Conservation (phyloP, 2,329 filamentous ascomycete genomes). For the Drechslerella dactyloides region DNA sequence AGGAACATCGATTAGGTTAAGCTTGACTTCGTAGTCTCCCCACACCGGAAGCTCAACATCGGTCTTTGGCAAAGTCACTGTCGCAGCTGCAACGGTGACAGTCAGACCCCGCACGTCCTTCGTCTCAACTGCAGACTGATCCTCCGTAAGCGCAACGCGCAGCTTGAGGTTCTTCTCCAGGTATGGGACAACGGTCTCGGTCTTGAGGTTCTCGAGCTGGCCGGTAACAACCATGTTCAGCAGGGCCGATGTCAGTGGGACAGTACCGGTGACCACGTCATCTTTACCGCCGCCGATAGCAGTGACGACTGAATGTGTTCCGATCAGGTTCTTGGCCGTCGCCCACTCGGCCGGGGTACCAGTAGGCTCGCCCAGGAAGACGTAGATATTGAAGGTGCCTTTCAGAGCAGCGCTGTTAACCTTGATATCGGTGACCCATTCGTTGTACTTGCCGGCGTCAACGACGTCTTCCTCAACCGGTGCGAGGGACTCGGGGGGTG, state of each 20-base stretch:
- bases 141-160: conserved; percentile 52
- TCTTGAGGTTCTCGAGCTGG: conserved; percentile 55
- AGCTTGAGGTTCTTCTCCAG: conserved; percentile 56
- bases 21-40: conserved; percentile 55
- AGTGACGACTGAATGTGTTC: conserved; percentile 58
- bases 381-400: conserved; percentile 57
- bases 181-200: conserved; percentile 56
- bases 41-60: conserved; percentile 52
- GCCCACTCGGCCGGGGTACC: conserved; percentile 56
- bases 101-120: conserved; percentile 54
- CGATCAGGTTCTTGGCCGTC: conserved; percentile 59
- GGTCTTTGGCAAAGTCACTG: conserved; percentile 53
- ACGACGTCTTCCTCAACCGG: conserved; percentile 37
- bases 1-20: conserved; percentile 51
- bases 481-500: conserved; percentile 24
- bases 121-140: conserved; percentile 48
- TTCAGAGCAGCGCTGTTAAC: conserved; percentile 57
- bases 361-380: conserved; percentile 58
- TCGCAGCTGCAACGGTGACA: conserved; percentile 55
- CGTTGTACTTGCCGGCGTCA: conserved; percentile 53
- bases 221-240: conserved; percentile 56
- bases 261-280: conserved; percentile 58
- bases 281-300: conserved; percentile 55
- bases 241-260: conserved; percentile 58
- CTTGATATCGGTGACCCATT: conserved; percentile 58